phyloP scores from a whole-genome alignment of 768 basidiomycete species.

The Pleurotus platypus region DNA sequence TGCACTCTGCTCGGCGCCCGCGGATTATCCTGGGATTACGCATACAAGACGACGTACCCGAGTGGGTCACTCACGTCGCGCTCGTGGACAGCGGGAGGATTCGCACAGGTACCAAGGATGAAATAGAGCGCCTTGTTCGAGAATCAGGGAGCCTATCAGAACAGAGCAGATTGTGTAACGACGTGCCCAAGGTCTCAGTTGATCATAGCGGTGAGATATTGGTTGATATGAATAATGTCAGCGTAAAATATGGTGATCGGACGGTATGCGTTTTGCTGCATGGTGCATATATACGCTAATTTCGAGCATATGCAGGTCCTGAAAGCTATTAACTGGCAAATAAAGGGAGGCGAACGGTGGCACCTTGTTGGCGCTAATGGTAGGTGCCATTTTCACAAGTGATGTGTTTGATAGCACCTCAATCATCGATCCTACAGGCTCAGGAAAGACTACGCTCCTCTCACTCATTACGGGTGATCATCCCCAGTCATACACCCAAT shows the following conservation, averaged over 20 bases:
- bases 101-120: conserved; percentile 45
- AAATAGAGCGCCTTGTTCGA: conserved; percentile 26
- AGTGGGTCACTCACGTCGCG: conserved; percentile 70
- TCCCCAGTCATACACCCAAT: conserved; percentile 87
- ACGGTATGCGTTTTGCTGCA: conserved; percentile 34
- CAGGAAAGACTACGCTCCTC: conserved; percentile 92
- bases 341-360: conserved; percentile 82
- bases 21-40: conserved; percentile 66
- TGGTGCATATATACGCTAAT: neutral
- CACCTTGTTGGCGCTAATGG: conserved; percentile 89
- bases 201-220: conserved; percentile 27
- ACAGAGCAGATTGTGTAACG: neutral
- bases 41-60: conserved; percentile 67
- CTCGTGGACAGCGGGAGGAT: conserved; percentile 47
- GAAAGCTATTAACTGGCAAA: conserved; percentile 75
- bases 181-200: too few species aligned
- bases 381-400: conserved; percentile 21
- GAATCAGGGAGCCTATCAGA: neutral
- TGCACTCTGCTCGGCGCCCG: conserved; percentile 48
- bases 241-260: conserved; percentile 66
- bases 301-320: conserved; percentile 51
- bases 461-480: conserved; percentile 92
- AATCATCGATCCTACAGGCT: conserved; percentile 44
- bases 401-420: neutral
- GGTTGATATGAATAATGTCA: conserved; percentile 62